Percentiles rank a stretch among this genome's conserved stretches.
Conservation (phyloP, 805 yeast species). For the Teunomyces stri region DNA sequence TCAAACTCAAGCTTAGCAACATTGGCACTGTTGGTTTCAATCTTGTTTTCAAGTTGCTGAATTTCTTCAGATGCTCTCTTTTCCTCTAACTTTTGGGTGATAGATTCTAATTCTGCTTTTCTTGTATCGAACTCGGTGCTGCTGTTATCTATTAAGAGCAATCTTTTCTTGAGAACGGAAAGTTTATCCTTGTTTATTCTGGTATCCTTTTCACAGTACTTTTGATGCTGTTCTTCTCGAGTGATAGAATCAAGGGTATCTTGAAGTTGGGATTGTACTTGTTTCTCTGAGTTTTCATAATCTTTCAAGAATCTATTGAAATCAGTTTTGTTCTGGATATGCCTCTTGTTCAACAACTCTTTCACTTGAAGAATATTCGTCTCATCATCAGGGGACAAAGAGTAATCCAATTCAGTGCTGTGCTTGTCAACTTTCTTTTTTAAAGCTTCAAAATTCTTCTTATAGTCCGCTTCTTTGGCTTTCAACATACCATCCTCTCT, state of each 20-base stretch:
- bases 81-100: conserved; percentile 32
- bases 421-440: not conserved
- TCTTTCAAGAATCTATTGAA: not conserved
- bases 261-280: conserved; percentile 14
- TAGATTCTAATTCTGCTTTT: conserved; percentile 37
- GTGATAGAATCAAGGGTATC: conserved; percentile 22
- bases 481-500: conserved; percentile 56
- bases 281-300: conserved; percentile 4
- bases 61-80: conserved; percentile 21
- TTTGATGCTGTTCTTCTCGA: conserved; percentile 42
- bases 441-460: conserved; percentile 10
- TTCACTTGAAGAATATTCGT: not conserved
- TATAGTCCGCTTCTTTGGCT: conserved; percentile 39
- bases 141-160: conserved; percentile 38
- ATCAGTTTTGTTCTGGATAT: not conserved
- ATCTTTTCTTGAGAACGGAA: conserved; percentile 32
- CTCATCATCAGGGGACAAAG: not conserved
- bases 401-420: not conserved
- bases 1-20: conserved; percentile 30
- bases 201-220: conserved; percentile 43
- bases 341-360: not conserved
- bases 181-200: conserved; percentile 33
- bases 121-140: conserved; percentile 50
- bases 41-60: conserved; percentile 26
- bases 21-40: conserved; percentile 36